These are phyloP conservation scores for Picochlorum costavermella DNA, from an alignment of 139 green algal species.

Conservation along the genomic window DNA sequence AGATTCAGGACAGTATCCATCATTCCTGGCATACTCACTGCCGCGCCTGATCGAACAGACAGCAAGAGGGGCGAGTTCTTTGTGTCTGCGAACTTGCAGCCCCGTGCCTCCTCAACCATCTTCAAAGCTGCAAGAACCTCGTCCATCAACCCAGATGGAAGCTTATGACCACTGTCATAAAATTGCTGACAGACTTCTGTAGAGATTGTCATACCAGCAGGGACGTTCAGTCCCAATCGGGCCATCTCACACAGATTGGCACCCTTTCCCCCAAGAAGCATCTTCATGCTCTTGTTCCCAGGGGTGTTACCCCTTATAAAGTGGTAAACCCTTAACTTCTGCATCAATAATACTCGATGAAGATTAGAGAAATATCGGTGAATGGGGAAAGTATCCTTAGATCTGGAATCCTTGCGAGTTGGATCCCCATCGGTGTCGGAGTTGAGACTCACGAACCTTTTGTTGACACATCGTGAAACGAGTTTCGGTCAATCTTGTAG, in stretches of 20 bases:
- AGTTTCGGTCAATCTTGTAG: too few species aligned
- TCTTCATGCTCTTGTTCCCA: constrained; percentile 57
- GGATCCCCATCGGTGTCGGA: neutral
- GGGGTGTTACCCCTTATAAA: constrained; percentile 46
- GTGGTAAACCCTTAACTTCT: constrained; percentile 38
- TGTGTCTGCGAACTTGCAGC: constrained; percentile 60
- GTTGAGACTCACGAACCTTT: neutral
- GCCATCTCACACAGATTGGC: constrained; percentile 89
- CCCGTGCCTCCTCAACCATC: constrained; percentile 50
- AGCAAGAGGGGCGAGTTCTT: constrained; percentile 63
- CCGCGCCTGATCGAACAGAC: constrained; percentile 77
- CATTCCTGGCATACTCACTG: constrained; percentile 64
- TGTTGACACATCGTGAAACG: neutral
- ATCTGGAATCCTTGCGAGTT: too few species aligned
- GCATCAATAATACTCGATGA: neutral
- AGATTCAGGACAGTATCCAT: constrained; percentile 92
- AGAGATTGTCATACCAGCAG: constrained; percentile 83
- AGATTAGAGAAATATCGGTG: neutral
- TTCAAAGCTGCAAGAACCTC: constrained; percentile 52
- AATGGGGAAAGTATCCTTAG: neutral
- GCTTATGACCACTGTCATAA: constrained; percentile 20
- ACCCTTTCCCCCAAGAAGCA: constrained; percentile 70
- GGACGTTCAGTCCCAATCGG: constrained; percentile 71
- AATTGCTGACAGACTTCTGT: constrained; percentile 65
- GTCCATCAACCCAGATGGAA: constrained; percentile 61